Conservation (phyloP, 768 basidiomycete species). For the Vishniacozyma victoriae region DNA sequence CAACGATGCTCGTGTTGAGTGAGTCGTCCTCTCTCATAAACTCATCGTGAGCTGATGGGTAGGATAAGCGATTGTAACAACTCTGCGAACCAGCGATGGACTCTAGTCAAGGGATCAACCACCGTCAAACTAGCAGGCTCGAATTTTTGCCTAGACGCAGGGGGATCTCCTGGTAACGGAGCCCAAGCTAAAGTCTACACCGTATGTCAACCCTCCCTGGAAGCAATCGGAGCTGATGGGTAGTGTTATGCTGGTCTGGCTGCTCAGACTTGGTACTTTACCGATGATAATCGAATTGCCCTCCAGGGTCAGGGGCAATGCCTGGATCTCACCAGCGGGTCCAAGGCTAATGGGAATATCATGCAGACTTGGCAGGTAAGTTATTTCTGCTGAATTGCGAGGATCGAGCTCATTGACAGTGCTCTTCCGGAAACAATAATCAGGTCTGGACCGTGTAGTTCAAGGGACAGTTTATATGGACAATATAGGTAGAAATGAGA, state of each 20-base stretch:
- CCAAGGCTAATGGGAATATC: constrained; percentile 16
- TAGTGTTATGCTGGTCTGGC: constrained; percentile 24
- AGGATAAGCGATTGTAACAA: constrained; percentile 31
- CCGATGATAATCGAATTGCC: constrained; percentile 22
- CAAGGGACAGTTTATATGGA: too few species aligned
- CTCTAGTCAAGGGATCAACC: constrained; percentile 12
- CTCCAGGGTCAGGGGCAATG: constrained; percentile 17
- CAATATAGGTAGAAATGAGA: too few species aligned
- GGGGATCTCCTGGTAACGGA: constrained; percentile 20
- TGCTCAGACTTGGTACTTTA: constrained; percentile 32
- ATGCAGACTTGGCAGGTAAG: constrained; percentile 18
- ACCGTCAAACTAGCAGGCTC: constrained; percentile 22
- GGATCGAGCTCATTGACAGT: too few species aligned
- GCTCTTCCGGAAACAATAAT: too few species aligned
- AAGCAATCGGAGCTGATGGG: not conserved
- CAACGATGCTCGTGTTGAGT: constrained; percentile 21
- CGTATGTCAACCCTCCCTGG: constrained; percentile 3
- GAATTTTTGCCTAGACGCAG: constrained; percentile 34
- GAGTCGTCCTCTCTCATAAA: constrained; percentile 5
- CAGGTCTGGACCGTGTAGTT: too few species aligned
- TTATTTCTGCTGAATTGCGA: too few species aligned
- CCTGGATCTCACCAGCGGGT: constrained; percentile 17
- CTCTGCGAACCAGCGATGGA: constrained; percentile 22
- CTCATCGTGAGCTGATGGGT: too few species aligned
- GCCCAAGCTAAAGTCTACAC: constrained; percentile 31